Conservation (phyloP, 306 rosid species). For the Gastrolobium villosum region DNA sequence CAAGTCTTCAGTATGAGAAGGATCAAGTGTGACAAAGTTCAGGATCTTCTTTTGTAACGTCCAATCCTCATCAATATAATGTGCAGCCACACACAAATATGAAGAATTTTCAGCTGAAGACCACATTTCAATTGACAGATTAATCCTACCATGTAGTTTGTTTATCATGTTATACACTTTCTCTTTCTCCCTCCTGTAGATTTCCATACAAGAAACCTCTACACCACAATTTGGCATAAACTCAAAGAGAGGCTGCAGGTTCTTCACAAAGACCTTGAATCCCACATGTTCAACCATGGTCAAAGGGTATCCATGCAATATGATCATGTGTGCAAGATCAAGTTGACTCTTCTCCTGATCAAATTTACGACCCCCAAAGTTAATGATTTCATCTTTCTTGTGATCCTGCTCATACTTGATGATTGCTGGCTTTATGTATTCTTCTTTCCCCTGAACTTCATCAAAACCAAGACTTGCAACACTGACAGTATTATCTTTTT, state of each 20-base stretch:
- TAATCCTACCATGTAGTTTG: constrained; percentile 81
- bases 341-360: constrained; percentile 87
- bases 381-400: constrained; percentile 80
- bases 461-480: constrained; percentile 72
- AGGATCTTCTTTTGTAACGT: constrained; percentile 74
- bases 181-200: constrained; percentile 76
- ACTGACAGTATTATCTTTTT: constrained; percentile 74
- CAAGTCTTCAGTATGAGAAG: constrained; percentile 86
- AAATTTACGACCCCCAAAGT: constrained; percentile 70
- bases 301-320: constrained; percentile 88
- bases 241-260: constrained; percentile 94
- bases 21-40: constrained; percentile 89
- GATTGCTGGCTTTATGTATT: constrained; percentile 67
- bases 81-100: constrained; percentile 75
- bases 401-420: constrained; percentile 85
- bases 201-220: constrained; percentile 77
- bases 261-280: constrained; percentile 96
- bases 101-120: constrained; percentile 72
- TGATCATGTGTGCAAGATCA: constrained; percentile 98
- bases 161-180: constrained; percentile 68
- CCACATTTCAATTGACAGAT: constrained; percentile 88
- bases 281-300: constrained; percentile 89
- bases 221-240: constrained; percentile 67
- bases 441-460: constrained; percentile 85
- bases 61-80: constrained; percentile 91